Conservation (phyloP, 1,284 basidiomycete genomes). For the Malassezia cuniculi region DNA sequence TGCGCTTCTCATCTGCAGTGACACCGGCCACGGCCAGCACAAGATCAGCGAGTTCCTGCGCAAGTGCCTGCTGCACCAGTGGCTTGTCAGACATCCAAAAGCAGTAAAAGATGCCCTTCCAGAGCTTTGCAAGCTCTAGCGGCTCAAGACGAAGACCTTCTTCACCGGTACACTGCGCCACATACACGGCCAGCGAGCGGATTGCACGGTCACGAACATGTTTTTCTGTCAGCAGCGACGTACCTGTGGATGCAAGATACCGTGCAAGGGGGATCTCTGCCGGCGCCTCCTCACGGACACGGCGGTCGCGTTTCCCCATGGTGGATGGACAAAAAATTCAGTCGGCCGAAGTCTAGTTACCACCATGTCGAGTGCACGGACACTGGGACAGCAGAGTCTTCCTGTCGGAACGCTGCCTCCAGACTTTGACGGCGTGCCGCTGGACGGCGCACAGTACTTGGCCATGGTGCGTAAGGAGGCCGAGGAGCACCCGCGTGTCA, state of each 20-base stretch:
- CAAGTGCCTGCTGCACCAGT: conserved; percentile 81
- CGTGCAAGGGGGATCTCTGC: conserved; percentile 28
- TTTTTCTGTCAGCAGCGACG: conserved; percentile 49
- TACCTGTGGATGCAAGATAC: conserved; percentile 28
- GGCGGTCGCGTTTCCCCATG: conserved; percentile 9
- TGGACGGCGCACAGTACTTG: conserved; percentile 33
- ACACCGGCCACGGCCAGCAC: conserved; percentile 18
- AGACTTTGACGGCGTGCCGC: conserved; percentile 29
- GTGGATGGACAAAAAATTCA: conserved; percentile 5
- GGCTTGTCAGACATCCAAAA: conserved; percentile 99
- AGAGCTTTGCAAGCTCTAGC: conserved; percentile 74
- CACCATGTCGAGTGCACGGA: too few species aligned
- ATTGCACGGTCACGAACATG: conserved; percentile 65
- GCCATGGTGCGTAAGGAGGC: conserved; percentile 26
- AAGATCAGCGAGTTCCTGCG: conserved; percentile 69
- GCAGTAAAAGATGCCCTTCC: conserved; percentile 94
- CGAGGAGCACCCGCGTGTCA: conserved; percentile 4
- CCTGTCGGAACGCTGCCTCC: conserved; percentile 27
- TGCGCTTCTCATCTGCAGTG: not conserved
- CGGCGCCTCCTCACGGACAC: not conserved
- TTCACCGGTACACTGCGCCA: conserved; percentile 20
- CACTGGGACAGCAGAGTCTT: conserved; percentile 11
- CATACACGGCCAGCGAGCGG: conserved; percentile 59
- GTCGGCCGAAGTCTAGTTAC: conserved; percentile 14
- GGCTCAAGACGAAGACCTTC: conserved; percentile 49